Evolutionary conservation across 1,284 basidiomycete species (phyloP), one percentile per base, ranked within the genome.

Genomic region (Cryptococcus wingfieldii): DNA sequence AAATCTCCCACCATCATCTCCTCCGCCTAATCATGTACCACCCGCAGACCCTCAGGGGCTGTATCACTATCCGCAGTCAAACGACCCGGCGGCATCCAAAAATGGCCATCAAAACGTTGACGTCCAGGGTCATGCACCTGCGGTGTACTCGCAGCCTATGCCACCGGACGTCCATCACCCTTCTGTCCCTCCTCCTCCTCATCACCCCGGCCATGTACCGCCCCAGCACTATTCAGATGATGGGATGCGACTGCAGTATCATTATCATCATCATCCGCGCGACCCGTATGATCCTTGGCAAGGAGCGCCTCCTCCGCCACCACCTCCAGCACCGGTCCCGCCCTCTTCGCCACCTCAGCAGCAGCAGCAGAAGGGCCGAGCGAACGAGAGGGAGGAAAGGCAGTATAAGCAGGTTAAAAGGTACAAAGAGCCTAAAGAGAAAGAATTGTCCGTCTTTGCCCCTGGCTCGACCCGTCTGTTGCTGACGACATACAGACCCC

Each of bases 401-500:
- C 27, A 23, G 18, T 42, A 42, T 13, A n/a, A 42, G 14, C 41
- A n/a, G 14, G 41, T 23, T n/a, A n/a, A 7, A 13, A 23, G n/a
- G 41, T 42, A 42, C 14, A 42, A 23, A 42, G 41, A 42, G 14
- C 9, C n/a, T 42, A 23, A 5, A 42, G 19, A 42, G 41, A n/a
- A 42, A 42, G 41, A 23, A n/a, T n/a, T 10, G 41, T n/a, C 2
- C 41, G 41, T n/a, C 41, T n/a, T 23, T 39, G 3, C 16, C 41
- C 5, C 14, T 42, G 3, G 7, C 31, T 34, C 10, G 7, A 5
- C 23, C 19, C n/a, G 19, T n/a, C 34, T 19, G 1, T n/a, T 18
- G 16, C 37, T 27, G 38, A 50, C 37, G 38, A 38, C 25, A 39
- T 44, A 8, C 38, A 59, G 60, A 7, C 58, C 58, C 14, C 52